Base-by-base conservation (phyloP, 495 filamentous ascomycete genomes). In the Tetracladium setigerum region DNA sequence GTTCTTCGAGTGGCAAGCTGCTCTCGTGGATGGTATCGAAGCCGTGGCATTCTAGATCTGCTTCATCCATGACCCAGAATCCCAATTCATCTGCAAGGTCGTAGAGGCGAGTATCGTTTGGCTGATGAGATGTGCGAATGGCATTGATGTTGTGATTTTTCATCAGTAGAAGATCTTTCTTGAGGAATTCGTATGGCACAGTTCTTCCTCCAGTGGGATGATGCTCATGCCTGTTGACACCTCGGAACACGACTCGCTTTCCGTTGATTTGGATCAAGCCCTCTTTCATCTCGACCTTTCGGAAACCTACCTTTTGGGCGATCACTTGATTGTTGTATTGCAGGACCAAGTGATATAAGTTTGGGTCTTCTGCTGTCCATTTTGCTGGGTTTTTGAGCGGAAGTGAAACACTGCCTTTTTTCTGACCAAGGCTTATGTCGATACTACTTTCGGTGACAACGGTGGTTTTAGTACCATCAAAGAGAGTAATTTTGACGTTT, bases 41-140 rank as follows among this genome's bases (percentile, higher is more conserved):
- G 0, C 84, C 83, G 47, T 86, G 83, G 52, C 81, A 86, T 62
- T 86, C 84, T 0, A 87, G 72, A 57, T 87, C 84, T 0, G 78
- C 80, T 62, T 88, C 84, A 42, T 85, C 82, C 46, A 87, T 70
- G 12, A 88, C 70, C 70, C 78, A 87, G 14, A 88, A 64, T 0
- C 84, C 84, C 31, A 86, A 62, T 54, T 85, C 78, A 49, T 88
- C 81, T 17, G 78, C 73, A 5, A 87, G 63, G 19, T 81, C 76
- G 50, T 83, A 82, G 13, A 86, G 64, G n/a, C 62, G 62, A 2
- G 69, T 61, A 49, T 84, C 73, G 40, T 82, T 78, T n/a, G 75
- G 73, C 49, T 84, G 79, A 53, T 84, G 82, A 6, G 71, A 79
- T 1, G 77, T 81, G 12, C 82, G 70, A 22, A 86, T 67, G 5